Evolutionary conservation across 179 eudicot genomes (phyloP), one percentile per base, ranked within the genome.

Genomic region (Pouteria campechiana): DNA sequence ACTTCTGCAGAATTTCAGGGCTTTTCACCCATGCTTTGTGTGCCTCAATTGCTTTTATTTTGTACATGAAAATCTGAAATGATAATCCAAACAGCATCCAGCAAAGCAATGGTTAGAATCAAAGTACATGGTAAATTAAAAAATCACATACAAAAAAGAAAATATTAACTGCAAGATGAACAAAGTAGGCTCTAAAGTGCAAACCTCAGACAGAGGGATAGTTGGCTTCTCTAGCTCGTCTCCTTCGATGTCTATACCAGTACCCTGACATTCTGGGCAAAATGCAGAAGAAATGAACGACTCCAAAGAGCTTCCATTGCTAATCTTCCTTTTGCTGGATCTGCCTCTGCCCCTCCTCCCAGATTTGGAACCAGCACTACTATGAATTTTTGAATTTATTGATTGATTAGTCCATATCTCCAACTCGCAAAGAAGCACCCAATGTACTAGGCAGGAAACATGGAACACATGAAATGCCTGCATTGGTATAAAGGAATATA

Each of bases 201-300:
- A 58, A 58, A 85, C 97, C 97, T 89, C 70, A 38, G 89, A 62
- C 41, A 81, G 86, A 42, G 75, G 50, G 31, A 76, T 50, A 16
- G 73, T 55, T 15, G 95, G 90, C 37, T 72, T 76, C 81, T 89
- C 95, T 57, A 76, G 62, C 42, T 72, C 83, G 46, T 72, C 81
- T 42, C 67, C 93, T 42, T 68, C 64, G 52, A 72, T 50, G 23
- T 36, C 24, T 33, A 81, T 51, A 17, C 97, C 93, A 39, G 93
- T 73, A 40, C 97, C 97, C 52, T 85, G 97, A 64, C 97, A 89
- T 35, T 76, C 86, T 2, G 97, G 83, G 49, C 97, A 89, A 59
- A 84, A 85, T 17, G 64, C 72, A 2, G 69, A 76, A 39, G 28
- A 17, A 7, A 76, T 62, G 57, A 55, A n/a, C n/a, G 76, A 44